phyloP scores from a whole-genome alignment of 192 early-diverging fungal species.

The Coemansia sp. region DNA sequence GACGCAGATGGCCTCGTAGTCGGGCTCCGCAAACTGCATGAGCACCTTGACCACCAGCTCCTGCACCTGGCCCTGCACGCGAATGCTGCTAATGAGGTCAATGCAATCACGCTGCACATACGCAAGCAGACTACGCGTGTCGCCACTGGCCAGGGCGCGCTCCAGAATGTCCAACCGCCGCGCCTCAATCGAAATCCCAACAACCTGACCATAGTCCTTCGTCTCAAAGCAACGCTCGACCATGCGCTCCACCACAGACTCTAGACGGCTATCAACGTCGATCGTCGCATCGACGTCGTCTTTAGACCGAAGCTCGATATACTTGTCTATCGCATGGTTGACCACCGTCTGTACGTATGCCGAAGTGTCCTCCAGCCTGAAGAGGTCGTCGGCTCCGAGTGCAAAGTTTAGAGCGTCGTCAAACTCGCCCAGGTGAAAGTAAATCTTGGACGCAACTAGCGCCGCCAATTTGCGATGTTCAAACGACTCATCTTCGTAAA shows the following conservation, averaged over 20 bases:
- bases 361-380: slow-evolving; percentile 77
- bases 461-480: slow-evolving; percentile 86
- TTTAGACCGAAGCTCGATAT: slow-evolving; percentile 73
- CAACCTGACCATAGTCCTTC: slow-evolving; percentile 77
- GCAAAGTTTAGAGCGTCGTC: slow-evolving; percentile 97
- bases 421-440: slow-evolving; percentile 95
- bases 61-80: slow-evolving; percentile 65
- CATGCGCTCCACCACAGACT: slow-evolving; percentile 93
- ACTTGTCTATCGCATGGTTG: slow-evolving; percentile 86
- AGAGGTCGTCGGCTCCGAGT: slow-evolving; percentile 86
- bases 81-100: slow-evolving; percentile 69
- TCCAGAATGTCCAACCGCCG: slow-evolving; percentile 89
- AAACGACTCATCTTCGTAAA: slow-evolving; percentile 91
- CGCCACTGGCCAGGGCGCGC: slow-evolving; percentile 70
- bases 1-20: slow-evolving; percentile 90
- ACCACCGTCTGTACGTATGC: slow-evolving; percentile 96
- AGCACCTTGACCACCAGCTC: slow-evolving; percentile 53
- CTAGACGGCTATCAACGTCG: slow-evolving; percentile 74
- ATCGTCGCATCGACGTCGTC: slow-evolving; percentile 37
- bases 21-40: slow-evolving; percentile 65
- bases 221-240: slow-evolving; percentile 87
- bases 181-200: slow-evolving; percentile 95
- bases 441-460: slow-evolving; percentile 97
- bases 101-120: slow-evolving; percentile 87
- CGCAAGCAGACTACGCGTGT: slow-evolving; percentile 69